These are phyloP conservation scores for Fusarium setosum DNA, from an alignment of 2,329 filamentous ascomycete species.

Conservation along the genomic window DNA sequence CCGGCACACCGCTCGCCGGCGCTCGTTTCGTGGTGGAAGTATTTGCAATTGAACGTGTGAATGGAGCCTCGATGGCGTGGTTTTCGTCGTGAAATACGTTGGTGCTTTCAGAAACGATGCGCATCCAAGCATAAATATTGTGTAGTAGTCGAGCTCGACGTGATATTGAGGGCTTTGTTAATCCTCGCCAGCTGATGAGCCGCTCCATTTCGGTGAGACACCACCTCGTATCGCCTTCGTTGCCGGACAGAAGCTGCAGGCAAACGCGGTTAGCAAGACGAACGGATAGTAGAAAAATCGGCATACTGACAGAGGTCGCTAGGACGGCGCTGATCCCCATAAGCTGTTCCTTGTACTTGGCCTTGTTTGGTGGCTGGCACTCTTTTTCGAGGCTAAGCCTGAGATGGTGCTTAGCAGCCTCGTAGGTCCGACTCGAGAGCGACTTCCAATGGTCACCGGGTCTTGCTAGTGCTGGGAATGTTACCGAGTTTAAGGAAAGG, in stretches of 20 bases:
- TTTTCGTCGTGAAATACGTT: slow-evolving; percentile 30
- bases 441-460: slow-evolving; percentile 24
- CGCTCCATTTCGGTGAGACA: slow-evolving; percentile 39
- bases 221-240: slow-evolving; percentile 29
- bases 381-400: slow-evolving; percentile 35
- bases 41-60: neutral
- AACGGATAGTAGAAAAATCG: too few species aligned
- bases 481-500: slow-evolving; percentile 21
- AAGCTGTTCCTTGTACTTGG: slow-evolving; percentile 36
- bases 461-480: slow-evolving; percentile 8
- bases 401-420: slow-evolving; percentile 37
- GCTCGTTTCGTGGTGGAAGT: neutral
- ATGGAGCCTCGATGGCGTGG: slow-evolving; percentile 20
- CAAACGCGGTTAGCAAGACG: fast-evolving
- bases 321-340: slow-evolving; percentile 36
- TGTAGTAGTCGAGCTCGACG: slow-evolving; percentile 32
- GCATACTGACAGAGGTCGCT: slow-evolving; percentile 25
- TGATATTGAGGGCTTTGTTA: slow-evolving; percentile 33
- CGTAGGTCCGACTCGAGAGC: slow-evolving; percentile 21
- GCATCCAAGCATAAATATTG: slow-evolving; percentile 41
- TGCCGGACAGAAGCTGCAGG: slow-evolving; percentile 20
- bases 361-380: slow-evolving; percentile 28
- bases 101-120: slow-evolving; percentile 36
- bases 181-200: slow-evolving; percentile 31
- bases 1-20: neutral